A percentile compares a stretch with the other conserved stretches of the same genome.
phyloP scores from a whole-genome alignment of 2,329 filamentous ascomycete genomes.

The Paecilomyces sp. region DNA sequence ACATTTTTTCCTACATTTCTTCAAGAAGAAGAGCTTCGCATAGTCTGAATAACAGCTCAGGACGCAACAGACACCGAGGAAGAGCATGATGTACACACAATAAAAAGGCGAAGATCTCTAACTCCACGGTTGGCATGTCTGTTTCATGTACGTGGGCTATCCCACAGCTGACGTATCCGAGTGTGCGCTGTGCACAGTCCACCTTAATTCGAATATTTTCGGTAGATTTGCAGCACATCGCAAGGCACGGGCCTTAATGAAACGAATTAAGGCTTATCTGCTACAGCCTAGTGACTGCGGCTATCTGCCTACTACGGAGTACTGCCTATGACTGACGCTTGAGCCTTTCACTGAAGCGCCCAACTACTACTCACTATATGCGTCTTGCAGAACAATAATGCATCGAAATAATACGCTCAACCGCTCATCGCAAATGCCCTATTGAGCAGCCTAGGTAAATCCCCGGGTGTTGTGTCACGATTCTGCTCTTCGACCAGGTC shows the following conservation, averaged over 20 bases:
- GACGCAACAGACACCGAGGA: too few species aligned
- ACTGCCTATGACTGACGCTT: not conserved
- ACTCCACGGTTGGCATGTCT: not conserved
- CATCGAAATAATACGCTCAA: not conserved
- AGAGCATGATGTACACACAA: not conserved
- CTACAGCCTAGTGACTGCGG: not conserved
- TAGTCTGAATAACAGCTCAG: too few species aligned
- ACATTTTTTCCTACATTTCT: not conserved
- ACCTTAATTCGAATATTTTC: not conserved
- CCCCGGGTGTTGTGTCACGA: not conserved
- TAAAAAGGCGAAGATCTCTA: not conserved
- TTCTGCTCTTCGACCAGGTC: not conserved
- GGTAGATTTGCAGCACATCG: not conserved
- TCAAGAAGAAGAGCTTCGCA: not conserved
- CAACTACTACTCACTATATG: not conserved
- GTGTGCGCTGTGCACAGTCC: not conserved
- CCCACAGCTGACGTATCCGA: not conserved
- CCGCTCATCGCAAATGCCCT: not conserved
- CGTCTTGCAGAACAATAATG: not conserved
- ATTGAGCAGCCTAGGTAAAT: not conserved
- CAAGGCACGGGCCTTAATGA: not conserved
- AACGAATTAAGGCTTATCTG: not conserved
- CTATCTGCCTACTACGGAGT: not conserved
- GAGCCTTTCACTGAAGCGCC: not conserved
- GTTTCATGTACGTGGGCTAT: not conserved